Percentiles rank a stretch among this genome's conserved stretches.
Conservation (phyloP, 768 basidiomycete genomes). For the Zangia roseola region DNA sequence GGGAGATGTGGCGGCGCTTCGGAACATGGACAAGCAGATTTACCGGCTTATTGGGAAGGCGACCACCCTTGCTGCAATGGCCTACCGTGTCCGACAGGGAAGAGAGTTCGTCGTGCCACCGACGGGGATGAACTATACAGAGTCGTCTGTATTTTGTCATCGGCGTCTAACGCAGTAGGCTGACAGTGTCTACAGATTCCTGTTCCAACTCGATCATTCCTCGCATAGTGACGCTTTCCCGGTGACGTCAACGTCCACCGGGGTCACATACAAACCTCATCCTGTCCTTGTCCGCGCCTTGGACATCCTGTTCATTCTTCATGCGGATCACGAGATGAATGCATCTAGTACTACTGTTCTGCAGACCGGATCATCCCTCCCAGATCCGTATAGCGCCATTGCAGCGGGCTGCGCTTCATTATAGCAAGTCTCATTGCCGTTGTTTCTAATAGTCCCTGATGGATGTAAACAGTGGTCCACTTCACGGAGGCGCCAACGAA, state of each 20-base stretch:
- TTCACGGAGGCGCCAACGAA: conserved; percentile 81
- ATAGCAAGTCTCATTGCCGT: conserved; percentile 54
- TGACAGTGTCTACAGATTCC: conserved; percentile 49
- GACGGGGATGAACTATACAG: conserved; percentile 78
- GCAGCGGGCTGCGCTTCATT: conserved; percentile 88
- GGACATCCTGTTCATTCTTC: conserved; percentile 83
- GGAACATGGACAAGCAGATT: conserved; percentile 89
- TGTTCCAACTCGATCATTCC: conserved; percentile 89
- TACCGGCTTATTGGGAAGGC: conserved; percentile 86
- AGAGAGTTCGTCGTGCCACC: conserved; percentile 85
- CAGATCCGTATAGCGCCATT: conserved; percentile 87
- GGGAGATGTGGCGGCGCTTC: conserved; percentile 64
- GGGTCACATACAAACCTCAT: conserved; percentile 65
- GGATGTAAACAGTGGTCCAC: conserved; percentile 24
- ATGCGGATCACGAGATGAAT: conserved; percentile 91
- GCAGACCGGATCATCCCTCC: conserved; percentile 85
- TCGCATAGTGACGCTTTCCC: conserved; percentile 32
- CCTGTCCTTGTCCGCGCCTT: conserved; percentile 85
- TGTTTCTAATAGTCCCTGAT: neutral
- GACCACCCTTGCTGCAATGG: conserved; percentile 91
- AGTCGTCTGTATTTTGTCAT: conserved; percentile 49
- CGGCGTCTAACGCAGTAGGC: neutral
- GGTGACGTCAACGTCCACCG: conserved; percentile 43
- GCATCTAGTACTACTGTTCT: conserved; percentile 83
- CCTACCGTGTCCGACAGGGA: conserved; percentile 89